phyloP scores from a whole-genome alignment of 164 flowering plant genomes.

The Tetrastigma voinierianum region DNA sequence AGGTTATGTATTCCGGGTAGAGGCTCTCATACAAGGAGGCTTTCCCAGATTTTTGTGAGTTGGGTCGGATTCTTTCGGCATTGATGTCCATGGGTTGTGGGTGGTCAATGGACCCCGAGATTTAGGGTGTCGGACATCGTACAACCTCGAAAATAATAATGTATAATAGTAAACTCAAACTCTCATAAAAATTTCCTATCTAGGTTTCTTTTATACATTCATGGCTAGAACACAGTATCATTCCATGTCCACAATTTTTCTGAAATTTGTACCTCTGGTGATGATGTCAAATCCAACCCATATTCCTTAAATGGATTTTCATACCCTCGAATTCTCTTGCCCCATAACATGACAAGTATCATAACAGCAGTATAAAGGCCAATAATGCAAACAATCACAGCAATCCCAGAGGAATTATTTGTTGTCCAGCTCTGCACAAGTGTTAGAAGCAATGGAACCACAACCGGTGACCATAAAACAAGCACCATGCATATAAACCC shows the following conservation, averaged over 20 bases:
- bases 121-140: too few species aligned
- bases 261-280: conserved; percentile 44
- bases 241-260: too few species aligned
- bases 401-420: conserved; percentile 50
- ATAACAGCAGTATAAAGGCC: conserved; percentile 74
- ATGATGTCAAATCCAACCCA: conserved; percentile 70
- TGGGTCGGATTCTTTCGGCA: too few species aligned
- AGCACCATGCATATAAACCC: conserved; percentile 80
- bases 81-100: too few species aligned
- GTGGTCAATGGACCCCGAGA: too few species aligned
- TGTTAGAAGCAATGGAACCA: conserved; percentile 80
- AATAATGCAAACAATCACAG: conserved; percentile 58
- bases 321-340: conserved; percentile 78
- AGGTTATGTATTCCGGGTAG: too few species aligned
- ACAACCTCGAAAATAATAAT: too few species aligned
- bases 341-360: conserved; percentile 75
- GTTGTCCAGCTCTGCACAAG: conserved; percentile 76
- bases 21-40: too few species aligned
- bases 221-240: too few species aligned
- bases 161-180: too few species aligned
- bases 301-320: conserved; percentile 66
- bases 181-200: neutral
- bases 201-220: neutral
- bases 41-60: too few species aligned
- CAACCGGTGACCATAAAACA: conserved; percentile 90